These are phyloP conservation scores for Eucalyptus erythrocorys DNA, from an alignment of 345 rosid species.

Conservation along the genomic window DNA sequence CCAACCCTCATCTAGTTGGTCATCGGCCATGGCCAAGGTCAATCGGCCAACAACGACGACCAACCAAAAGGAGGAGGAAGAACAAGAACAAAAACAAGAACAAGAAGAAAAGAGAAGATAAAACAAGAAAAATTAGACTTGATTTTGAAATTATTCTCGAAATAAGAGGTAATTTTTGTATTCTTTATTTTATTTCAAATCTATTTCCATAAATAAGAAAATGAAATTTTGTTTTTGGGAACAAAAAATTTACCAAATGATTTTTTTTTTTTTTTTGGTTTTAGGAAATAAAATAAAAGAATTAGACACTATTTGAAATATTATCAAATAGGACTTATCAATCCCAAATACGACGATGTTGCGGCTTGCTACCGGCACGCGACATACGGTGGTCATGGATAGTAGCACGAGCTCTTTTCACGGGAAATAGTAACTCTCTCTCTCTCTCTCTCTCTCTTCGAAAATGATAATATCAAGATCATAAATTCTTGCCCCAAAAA, in stretches of 20 bases:
- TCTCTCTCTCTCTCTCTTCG: no score
- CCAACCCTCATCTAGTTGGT: fast-evolving
- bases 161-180: no score
- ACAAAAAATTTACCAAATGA: fast-evolving
- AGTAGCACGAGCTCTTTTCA: background rate
- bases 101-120: no score
- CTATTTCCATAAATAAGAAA: no score
- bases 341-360: background rate
- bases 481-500: no score
- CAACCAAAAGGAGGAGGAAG: no score
- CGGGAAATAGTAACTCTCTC: background rate
- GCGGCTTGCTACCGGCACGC: background rate
- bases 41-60: fast-evolving
- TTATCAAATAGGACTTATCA: fast-evolving
- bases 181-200: no score
- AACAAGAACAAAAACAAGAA: no score
- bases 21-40: no score
- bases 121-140: no score
- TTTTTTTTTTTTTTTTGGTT: no score
- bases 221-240: fast-evolving
- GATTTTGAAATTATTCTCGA: fast-evolving
- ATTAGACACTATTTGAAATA: fast-evolving
- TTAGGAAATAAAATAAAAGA: fast-evolving
- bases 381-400: background rate
- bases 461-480: background rate